Evolutionary conservation across 2,329 filamentous ascomycete genomes (phyloP).

Genomic region (Mycosphaerella sp.): DNA sequence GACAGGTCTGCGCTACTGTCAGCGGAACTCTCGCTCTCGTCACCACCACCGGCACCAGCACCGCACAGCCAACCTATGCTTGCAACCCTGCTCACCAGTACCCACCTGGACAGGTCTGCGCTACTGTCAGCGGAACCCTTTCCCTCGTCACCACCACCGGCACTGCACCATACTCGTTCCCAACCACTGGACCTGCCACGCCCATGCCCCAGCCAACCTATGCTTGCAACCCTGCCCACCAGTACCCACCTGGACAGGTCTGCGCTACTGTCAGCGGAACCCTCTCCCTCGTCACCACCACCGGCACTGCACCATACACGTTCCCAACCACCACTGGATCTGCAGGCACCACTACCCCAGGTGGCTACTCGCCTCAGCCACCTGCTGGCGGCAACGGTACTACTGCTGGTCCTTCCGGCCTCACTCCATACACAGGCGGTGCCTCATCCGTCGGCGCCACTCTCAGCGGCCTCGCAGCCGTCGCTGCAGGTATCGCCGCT

Average conservation of each 20-base stretch:
- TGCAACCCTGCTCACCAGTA: background rate
- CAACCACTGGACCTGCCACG: no score
- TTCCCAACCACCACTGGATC: no score
- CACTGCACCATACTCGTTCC: background rate
- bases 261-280: background rate
- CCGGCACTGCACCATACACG: background rate
- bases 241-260: background rate
- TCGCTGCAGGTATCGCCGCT: constrained; percentile 10
- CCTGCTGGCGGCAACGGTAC: background rate
- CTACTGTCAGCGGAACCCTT: background rate
- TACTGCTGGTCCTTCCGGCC: background rate
- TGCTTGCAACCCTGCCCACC: background rate
- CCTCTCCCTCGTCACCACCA: background rate
- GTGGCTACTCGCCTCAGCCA: no score
- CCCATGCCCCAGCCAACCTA: background rate
- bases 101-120: background rate
- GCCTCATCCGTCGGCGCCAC: constrained; percentile 4
- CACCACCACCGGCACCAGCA: background rate
- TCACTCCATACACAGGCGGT: constrained; percentile 9
- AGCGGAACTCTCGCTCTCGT: background rate
- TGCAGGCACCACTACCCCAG: no score
- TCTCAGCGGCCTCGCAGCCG: constrained; percentile 8
- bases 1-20: background rate
- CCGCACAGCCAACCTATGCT: background rate
- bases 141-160: background rate